These are phyloP conservation scores for Blastobotrys aristatus DNA, from an alignment of 1,139 yeast species.

Conservation along the genomic window DNA sequence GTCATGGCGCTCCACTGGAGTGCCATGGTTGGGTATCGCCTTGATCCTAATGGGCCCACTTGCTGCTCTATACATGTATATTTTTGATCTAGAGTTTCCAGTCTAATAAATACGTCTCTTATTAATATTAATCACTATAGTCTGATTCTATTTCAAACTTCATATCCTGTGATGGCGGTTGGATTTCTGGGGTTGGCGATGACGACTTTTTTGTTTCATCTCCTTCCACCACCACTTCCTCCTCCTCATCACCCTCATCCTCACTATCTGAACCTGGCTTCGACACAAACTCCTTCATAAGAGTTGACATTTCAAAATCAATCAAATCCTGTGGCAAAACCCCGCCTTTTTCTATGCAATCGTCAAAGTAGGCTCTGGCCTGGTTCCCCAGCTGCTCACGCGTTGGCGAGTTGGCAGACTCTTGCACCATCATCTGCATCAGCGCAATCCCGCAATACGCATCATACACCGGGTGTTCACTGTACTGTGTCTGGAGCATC, in stretches of 20 bases:
- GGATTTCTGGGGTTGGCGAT: no score
- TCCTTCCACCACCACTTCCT: not conserved
- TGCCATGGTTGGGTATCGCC: not conserved
- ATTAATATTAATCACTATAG: no score
- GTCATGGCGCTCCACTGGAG: slow-evolving; percentile 2
- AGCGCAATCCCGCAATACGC: slow-evolving; percentile 26
- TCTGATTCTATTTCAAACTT: not conserved
- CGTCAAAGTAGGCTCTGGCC: slow-evolving; percentile 30
- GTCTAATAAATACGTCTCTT: no score
- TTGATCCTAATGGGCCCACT: not conserved
- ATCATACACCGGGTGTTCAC: slow-evolving; percentile 42
- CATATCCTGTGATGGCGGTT: no score
- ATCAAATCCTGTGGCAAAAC: slow-evolving; percentile 23
- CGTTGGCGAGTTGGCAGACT: slow-evolving; percentile 6
- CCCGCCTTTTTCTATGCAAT: slow-evolving; percentile 34
- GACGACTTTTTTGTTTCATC: no score
- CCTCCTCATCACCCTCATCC: slow-evolving; percentile 11
- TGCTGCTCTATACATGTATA: not conserved
- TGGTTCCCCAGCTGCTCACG: slow-evolving; percentile 11
- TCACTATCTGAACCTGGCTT: slow-evolving; percentile 10
- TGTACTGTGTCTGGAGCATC: slow-evolving; percentile 44
- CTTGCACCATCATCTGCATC: slow-evolving; percentile 23
- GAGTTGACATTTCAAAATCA: slow-evolving; percentile 16
- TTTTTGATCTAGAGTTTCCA: no score
- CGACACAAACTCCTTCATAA: slow-evolving; percentile 8